Evolutionary conservation across 2,329 filamentous ascomycete species (phyloP), one percentile per base, ranked within the genome.

Genomic region (Fusarium sp.): DNA sequence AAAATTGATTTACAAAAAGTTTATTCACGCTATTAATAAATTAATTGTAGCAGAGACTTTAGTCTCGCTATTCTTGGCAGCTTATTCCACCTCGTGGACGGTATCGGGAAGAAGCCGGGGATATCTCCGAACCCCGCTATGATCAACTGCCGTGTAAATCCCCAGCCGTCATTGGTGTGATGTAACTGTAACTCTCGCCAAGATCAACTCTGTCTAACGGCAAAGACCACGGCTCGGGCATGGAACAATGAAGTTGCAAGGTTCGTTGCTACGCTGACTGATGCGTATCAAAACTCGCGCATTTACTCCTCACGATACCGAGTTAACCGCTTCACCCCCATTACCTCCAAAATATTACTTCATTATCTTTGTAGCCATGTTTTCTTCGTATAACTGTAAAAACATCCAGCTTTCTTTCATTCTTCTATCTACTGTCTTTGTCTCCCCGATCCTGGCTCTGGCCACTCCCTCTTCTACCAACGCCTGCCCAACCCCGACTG

Each of bases 271-370:
- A 50, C 23, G 18, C 23, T 53, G 35, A 27, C 33, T 30, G 18
- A 30, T 53, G 4, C 3, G 0, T 53, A 30, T 14, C 30, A 53
- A 27, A 13, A 7, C 18, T 53, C 33, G 4, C 2, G 6, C 6
- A 15, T 11, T 10, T 2, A 8, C 1, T 3, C 30, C 2, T 11
- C 23, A 1, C 2, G 9, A 9, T 20, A 2, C 12, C 10, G 3
- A 30, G 4, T 18, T 6, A 4, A 20, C 7, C 26, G 14, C 23
- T 30, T 13, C 5, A 20, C 20, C 13, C n/a, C 10, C 7, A 15
- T 8, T 37, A 37, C 35, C 12, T 15, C 12, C 13, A 37, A 12
- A 2, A 37, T 11, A 37, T 37, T 23, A 23, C 23, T 23, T 12
- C 9, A 20, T 0, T 17, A 5, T 23, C 8, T 13, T 10, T 11